phyloP scores from a whole-genome alignment of 768 basidiomycete species.

The Rossbeevera mucosa region DNA sequence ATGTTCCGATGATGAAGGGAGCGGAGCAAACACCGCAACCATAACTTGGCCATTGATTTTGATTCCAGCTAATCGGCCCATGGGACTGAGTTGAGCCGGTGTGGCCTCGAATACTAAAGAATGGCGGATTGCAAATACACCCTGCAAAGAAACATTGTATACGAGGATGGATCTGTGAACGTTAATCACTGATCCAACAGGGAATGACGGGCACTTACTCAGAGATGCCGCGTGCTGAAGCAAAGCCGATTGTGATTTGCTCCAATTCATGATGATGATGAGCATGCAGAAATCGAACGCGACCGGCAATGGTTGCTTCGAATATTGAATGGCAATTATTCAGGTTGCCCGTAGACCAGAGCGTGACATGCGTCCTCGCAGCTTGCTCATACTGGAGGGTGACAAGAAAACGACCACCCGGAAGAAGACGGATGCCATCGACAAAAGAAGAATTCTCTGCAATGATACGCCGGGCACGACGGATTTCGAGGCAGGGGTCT shows the following conservation, averaged over 20 bases:
- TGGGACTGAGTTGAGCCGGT: conserved; percentile 8
- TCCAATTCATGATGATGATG: conserved; percentile 22
- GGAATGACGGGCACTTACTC: conserved; percentile 15
- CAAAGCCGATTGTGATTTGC: conserved; percentile 20
- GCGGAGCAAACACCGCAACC: conserved; percentile 10
- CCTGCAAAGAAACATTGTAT: conserved; percentile 19
- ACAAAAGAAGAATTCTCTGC: conserved; percentile 35
- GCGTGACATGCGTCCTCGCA: conserved; percentile 37
- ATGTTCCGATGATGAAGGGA: not conserved
- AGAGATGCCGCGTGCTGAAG: conserved; percentile 7
- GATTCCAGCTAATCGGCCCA: conserved; percentile 18
- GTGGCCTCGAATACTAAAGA: conserved; percentile 18
- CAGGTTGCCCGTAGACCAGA: conserved; percentile 41
- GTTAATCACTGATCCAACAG: not conserved
- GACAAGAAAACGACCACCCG: conserved; percentile 47
- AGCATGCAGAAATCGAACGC: conserved; percentile 34
- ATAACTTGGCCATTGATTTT: conserved; percentile 23
- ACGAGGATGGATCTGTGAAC: conserved; percentile 20
- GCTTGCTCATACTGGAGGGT: conserved; percentile 35
- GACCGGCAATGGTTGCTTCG: conserved; percentile 24
- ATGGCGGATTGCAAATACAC: not conserved
- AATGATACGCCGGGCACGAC: conserved; percentile 35
- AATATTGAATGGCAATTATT: conserved; percentile 26
- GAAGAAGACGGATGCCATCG: conserved; percentile 43
- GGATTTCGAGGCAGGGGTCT: conserved; percentile 33